Evolutionary conservation across 176 grass and related monocot genomes (phyloP), one percentile per base, ranked within the genome.

Genomic region (Rhynchospora pubera): DNA sequence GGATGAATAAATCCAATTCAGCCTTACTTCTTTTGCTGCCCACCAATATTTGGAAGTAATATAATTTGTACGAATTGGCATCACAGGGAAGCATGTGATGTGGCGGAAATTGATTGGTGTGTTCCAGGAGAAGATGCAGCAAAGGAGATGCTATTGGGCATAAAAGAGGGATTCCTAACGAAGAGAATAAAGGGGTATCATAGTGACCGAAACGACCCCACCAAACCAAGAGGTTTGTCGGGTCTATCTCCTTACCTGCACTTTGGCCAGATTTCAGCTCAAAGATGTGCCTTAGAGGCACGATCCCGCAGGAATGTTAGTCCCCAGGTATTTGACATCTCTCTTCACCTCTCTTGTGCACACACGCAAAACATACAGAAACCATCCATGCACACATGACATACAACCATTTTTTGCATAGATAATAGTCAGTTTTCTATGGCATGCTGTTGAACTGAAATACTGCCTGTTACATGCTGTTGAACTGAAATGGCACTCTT

Each of bases 211-310:
- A 97, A 97, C 42, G 89, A 94, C 87, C 94, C 94, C 60, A 80
- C 83, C 47, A 97, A 97, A 78, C 86, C 94, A 65, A 84, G 2
- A 21, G 88, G 86, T 46, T 64, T 89, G 62, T 97, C 94, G 0
- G 79, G 85, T 56, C 92, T 97, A 21, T 97, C 94, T 0, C 92
- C 94, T 10, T 97, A 97, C 84, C 79, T 97, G 62, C 94, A 97
- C 79, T 97, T 97, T 86, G 94, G 94, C 66, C 92, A 97, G 28
- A 94, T 97, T 79, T 94, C 92, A n/a, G 92, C 92, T 45, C 94
- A 94, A 66, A 82, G 94, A 18, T 97, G 92, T 79, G 94, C 90
- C 53, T 61, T 97, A 0, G 94, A 97, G 83, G 92, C 94, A 48
- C 85, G 85, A 79, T 83, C 70, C 10, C 22, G 53, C 3, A 89